Base-by-base conservation (phyloP, 2,329 filamentous ascomycete species). In the Aspergillus costaricaensis region DNA sequence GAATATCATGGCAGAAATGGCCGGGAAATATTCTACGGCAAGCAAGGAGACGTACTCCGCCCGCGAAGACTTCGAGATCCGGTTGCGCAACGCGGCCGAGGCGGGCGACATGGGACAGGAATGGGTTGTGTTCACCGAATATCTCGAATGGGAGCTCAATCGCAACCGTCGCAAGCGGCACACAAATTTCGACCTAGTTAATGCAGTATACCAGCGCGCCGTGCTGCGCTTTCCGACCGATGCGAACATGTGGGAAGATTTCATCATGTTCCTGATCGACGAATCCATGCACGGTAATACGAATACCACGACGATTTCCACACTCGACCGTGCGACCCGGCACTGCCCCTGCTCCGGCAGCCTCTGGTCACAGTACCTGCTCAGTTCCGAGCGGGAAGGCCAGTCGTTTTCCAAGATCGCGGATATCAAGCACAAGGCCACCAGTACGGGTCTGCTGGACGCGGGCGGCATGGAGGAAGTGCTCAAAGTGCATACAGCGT, bases 341-440 rank as follows among this genome's bases (percentile, higher is more conserved):
- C 95, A 98, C 76, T 96, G 94, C 68, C 93, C 95, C 2, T 96
- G 92, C 90, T 96, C 92, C 6, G 95, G 95, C 15, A 84, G 86
- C 27, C 83, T 99, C 6, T 99, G 95, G 95, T 91, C 91, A 6
- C 88, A 94, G 66, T 93, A 93, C 65, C 89, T 99, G 25, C 79
- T 97, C 55, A 89, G 88, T 19, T 91, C 92, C 3, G 95, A 98
- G 76, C 86, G 91, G 49, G 89, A 91, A 62, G 85, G 86, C 36
- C 85, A 88, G 64, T 83, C 89, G 0, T 96, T 96, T 69, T 82
- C 88, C 23, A 89, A 91, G 53, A 91, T 98, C 55, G 91, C 96
- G 68, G 84, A 88, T 43, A 92, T 97, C 74, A 99, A 99, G 77
- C 92, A 97, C 75, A 88, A 88, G 47, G 95, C 95, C 6, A 98